phyloP scores from a whole-genome alignment of 768 basidiomycete genomes.

The Psilocybe subaeruginosa region DNA sequence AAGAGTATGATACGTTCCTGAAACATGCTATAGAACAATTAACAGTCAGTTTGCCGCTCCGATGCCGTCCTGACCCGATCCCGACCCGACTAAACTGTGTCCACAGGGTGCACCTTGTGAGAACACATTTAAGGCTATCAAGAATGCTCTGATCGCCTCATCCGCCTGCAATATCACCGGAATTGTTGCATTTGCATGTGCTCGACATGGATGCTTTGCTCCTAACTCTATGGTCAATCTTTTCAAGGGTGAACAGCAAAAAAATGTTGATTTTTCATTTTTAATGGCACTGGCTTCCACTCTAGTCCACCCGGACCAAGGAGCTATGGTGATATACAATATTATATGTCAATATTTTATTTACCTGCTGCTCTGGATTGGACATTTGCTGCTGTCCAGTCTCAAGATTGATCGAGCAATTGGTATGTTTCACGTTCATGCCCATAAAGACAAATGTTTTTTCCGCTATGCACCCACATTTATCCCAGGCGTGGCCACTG shows the following conservation, averaged over 20 bases:
- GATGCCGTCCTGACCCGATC: background rate
- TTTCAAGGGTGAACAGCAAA: slow-evolving; percentile 25
- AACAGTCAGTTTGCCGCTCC: slow-evolving; percentile 7
- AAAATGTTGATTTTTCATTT: slow-evolving; percentile 23
- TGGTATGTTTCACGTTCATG: slow-evolving; percentile 30
- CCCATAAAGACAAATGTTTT: slow-evolving; percentile 27
- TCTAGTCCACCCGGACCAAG: slow-evolving; percentile 13
- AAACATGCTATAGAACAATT: slow-evolving; percentile 8
- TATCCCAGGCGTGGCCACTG: slow-evolving; percentile 12
- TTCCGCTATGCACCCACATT: slow-evolving; percentile 23
- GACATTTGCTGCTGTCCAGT: background rate
- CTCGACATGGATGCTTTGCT: slow-evolving; percentile 22
- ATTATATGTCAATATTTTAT: slow-evolving; percentile 4
- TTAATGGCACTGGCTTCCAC: slow-evolving; percentile 10
- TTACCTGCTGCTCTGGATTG: background rate
- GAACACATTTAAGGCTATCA: slow-evolving; percentile 17
- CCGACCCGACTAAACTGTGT: too few species aligned
- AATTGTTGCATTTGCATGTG: slow-evolving; percentile 17
- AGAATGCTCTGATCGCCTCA: slow-evolving; percentile 8
- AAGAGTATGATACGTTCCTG: slow-evolving; percentile 14
- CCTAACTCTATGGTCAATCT: slow-evolving; percentile 20
- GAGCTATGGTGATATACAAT: slow-evolving; percentile 2
- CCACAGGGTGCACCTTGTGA: slow-evolving; percentile 19
- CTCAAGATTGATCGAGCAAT: slow-evolving; percentile 18
- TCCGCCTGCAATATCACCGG: slow-evolving; percentile 19